phyloP scores from a whole-genome alignment of 1,139 yeast species.

The Candida tropicalis region DNA sequence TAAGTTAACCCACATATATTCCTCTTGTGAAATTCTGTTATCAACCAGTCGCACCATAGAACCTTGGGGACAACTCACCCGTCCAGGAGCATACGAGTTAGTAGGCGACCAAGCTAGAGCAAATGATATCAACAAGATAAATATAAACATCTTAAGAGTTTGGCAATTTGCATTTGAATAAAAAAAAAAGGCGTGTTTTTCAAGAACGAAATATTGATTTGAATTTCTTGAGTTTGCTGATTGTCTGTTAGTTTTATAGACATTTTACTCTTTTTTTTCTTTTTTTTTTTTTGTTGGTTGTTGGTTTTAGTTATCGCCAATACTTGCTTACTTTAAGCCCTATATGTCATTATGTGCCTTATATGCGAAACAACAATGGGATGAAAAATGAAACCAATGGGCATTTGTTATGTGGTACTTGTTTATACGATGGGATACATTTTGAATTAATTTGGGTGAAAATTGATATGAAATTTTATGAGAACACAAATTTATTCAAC shows the following conservation, averaged over 20 bases:
- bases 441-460: too few species aligned
- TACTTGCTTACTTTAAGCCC: neutral
- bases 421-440: too few species aligned
- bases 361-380: neutral
- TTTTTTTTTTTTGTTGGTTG: too few species aligned
- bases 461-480: too few species aligned
- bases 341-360: neutral
- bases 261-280: neutral
- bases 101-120: conserved; percentile 2
- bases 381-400: too few species aligned
- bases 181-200: too few species aligned
- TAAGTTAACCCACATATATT: neutral
- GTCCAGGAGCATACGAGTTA: conserved; percentile 2
- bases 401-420: too few species aligned
- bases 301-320: too few species aligned
- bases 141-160: neutral
- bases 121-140: neutral
- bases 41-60: conserved; percentile 3
- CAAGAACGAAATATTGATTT: too few species aligned
- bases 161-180: too few species aligned
- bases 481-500: too few species aligned
- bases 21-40: neutral
- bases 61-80: neutral
- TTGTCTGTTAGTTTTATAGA: neutral
- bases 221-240: neutral